Evolutionary conservation across 176 grass and related monocot species (phyloP).

Genomic region (Calamus simplicifolius): DNA sequence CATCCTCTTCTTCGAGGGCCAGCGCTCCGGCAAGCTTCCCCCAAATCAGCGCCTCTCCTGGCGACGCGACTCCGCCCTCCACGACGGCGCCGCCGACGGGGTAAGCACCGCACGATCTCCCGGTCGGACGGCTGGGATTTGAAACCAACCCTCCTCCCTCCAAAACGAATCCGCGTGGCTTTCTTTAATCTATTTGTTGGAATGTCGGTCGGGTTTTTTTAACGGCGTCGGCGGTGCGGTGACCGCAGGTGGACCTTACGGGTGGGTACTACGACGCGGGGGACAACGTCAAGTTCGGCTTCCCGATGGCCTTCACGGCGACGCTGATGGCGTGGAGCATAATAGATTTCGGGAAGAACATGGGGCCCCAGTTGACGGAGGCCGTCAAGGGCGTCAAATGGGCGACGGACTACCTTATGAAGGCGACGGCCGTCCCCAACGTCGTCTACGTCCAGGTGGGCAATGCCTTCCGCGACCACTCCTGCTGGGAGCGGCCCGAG

Average conservation of each 20-base stretch:
- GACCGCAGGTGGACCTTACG: conserved; percentile 47
- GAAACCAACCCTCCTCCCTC: too few relatives aligned
- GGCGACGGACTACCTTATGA: conserved; percentile 89
- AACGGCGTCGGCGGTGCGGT: not conserved
- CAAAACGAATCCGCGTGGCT: too few relatives aligned
- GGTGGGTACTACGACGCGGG: conserved; percentile 96
- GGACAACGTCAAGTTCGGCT: conserved; percentile 96
- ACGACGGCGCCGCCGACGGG: conserved; percentile 52
- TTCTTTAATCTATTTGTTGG: too few relatives aligned
- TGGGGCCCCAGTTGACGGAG: conserved; percentile 42
- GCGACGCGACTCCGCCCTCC: conserved; percentile 61
- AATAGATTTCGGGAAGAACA: conserved; percentile 64
- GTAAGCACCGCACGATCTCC: conserved; percentile 2
- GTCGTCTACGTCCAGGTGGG: conserved; percentile 84
- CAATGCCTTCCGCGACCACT: conserved; percentile 62
- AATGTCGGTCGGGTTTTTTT: too few relatives aligned
- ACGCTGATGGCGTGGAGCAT: conserved; percentile 88
- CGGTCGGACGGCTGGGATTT: not conserved
- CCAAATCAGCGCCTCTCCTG: conserved; percentile 47
- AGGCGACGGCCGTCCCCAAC: conserved; percentile 38
- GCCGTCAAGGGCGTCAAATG: conserved; percentile 44
- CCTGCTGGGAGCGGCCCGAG: conserved; percentile 89
- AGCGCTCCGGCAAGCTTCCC: conserved; percentile 59
- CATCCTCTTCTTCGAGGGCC: conserved; percentile 90
- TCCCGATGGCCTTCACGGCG: conserved; percentile 90